Conservation (phyloP, 805 yeast genomes). For the Zygoascus flipseniorum region DNA sequence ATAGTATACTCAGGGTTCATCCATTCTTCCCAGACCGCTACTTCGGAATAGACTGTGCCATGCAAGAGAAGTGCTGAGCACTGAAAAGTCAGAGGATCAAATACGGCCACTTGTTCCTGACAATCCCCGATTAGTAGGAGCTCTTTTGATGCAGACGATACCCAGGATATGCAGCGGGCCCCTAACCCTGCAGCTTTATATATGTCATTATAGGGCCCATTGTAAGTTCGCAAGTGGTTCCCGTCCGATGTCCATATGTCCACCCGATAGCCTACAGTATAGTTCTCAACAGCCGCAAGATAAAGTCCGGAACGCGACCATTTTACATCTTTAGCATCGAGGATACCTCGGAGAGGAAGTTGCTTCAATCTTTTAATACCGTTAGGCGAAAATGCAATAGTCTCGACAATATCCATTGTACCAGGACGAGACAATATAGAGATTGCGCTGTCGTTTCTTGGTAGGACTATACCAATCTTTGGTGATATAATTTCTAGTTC, state of each 20-base stretch:
- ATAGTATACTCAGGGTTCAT: background rate
- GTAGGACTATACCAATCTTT: slow-evolving; percentile 3
- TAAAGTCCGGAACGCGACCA: slow-evolving; percentile 16
- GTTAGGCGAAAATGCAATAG: background rate
- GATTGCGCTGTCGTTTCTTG: background rate
- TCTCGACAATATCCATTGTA: slow-evolving; percentile 10
- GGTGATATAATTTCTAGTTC: slow-evolving; percentile 12
- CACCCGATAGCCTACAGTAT: slow-evolving; percentile 13
- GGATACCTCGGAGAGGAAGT: slow-evolving; percentile 4
- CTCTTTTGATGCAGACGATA: slow-evolving; percentile 4
- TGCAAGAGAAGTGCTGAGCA: slow-evolving; percentile 11
- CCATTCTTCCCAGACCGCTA: slow-evolving; percentile 15
- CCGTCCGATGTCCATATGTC: slow-evolving; percentile 15
- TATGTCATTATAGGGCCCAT: slow-evolving; percentile 4
- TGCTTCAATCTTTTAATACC: background rate
- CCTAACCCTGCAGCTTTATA: slow-evolving; percentile 6
- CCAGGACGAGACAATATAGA: slow-evolving; percentile 8
- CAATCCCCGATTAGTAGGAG: slow-evolving; percentile 15
- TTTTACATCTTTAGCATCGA: slow-evolving; percentile 13
- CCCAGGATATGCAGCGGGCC: slow-evolving; percentile 10
- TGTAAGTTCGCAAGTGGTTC: slow-evolving; percentile 4
- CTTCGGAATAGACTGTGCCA: slow-evolving; percentile 12
- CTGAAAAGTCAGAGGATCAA: slow-evolving; percentile 7
- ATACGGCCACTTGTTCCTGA: slow-evolving; percentile 9
- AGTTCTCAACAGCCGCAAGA: slow-evolving; percentile 15